Evolutionary conservation across 2,329 filamentous ascomycete species (phyloP), one percentile per base, ranked within the genome.

Genomic region (Sarocladiaceae sp.): DNA sequence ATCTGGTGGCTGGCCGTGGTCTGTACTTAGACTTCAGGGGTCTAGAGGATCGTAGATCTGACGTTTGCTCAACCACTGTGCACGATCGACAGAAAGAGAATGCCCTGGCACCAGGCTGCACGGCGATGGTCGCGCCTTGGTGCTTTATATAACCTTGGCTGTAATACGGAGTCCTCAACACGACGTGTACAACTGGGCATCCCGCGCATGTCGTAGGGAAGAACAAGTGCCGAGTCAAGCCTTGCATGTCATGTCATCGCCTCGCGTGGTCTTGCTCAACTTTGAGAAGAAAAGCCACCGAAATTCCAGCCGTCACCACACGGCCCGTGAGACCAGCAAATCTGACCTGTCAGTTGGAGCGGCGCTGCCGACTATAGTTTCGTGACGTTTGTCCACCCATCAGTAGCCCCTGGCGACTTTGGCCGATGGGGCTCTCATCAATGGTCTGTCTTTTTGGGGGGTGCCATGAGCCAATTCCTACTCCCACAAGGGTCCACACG

Each of bases 341-440:
- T 48, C 28, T 33, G 44, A 48, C 44, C 44, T 48, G 44, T 48
- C 44, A 48, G 28, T 48, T 33, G 15, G 4, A 4, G 11, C 28
- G 17, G 44, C 44, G 3, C 44, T 31, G 44, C 44, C 12, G 22
- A n/a, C 17, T 4, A 48, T 29, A 11, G n/a, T 20, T 48, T 48
- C 17, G 26, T 33, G 44, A 33, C 44, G n/a, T n/a, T n/a, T 22
- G 33, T 48, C 28, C 40, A 26, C n/a, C 40, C 40, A 44, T 44
- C 40, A 26, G 12, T 15, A 10, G 40, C 40, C 40, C 44, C 44
- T 48, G 44, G 13, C 26, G 31, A 25, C 31, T 28, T 48, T 48
- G 15, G 26, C 44, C 23, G 28, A 33, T 31, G 26, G 44, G 28
- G 12, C 44, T 33, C 15, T 22, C 4, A n/a, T 20, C 25, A 26